phyloP scores from a whole-genome alignment of 176 grass and related monocot species.

The Raddia guianensis region DNA sequence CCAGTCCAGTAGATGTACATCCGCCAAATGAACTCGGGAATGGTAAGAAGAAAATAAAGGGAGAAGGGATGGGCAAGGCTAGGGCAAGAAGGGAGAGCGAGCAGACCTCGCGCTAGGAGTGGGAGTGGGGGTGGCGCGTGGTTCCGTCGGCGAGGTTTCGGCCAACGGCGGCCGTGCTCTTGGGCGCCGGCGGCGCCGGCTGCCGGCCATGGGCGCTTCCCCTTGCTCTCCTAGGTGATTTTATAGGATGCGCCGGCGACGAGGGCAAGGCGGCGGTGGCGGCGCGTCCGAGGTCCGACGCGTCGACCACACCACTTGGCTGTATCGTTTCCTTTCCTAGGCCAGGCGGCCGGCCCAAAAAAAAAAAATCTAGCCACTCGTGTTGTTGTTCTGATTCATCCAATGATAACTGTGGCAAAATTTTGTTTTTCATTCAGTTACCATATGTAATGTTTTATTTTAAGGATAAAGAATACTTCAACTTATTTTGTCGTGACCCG shows the following conservation, averaged over 20 bases:
- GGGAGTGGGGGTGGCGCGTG: neutral
- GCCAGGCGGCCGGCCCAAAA: too few relatives aligned
- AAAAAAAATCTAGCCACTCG: too few relatives aligned
- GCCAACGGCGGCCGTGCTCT: neutral
- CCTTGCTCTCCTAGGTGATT: neutral
- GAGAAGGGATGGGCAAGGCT: neutral
- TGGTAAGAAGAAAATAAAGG: neutral
- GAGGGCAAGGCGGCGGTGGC: neutral
- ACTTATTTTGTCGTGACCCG: too few relatives aligned
- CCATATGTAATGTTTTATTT: too few relatives aligned
- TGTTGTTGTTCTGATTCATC: too few relatives aligned
- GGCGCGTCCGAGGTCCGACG: neutral
- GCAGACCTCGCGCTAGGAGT: neutral
- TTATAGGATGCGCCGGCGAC: neutral
- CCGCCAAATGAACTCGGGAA: neutral
- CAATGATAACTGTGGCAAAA: too few relatives aligned
- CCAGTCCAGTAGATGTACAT: neutral
- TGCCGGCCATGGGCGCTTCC: neutral
- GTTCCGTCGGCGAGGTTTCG: neutral
- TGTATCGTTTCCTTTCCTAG: too few relatives aligned
- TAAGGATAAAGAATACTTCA: too few relatives aligned
- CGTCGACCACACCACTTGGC: too few relatives aligned
- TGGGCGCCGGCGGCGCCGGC: neutral
- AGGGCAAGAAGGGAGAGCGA: neutral
- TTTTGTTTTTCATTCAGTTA: too few relatives aligned